phyloP scores from a whole-genome alignment of 2,329 filamentous ascomycete genomes.

The Stagonosporopsis rhizophila region DNA sequence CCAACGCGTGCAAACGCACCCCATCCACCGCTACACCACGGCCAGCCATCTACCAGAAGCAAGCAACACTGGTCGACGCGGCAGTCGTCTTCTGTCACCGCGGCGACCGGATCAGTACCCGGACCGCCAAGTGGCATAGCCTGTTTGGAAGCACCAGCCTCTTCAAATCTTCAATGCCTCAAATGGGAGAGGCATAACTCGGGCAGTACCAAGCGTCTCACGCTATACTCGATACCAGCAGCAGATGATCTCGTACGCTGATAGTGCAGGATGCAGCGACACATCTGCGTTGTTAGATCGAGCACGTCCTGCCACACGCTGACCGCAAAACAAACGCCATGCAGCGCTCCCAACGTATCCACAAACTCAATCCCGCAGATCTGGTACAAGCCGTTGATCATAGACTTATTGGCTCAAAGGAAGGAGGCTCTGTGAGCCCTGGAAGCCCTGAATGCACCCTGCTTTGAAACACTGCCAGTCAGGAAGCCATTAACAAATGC shows the following conservation, averaged over 20 bases:
- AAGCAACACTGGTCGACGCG: neutral
- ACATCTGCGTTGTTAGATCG: neutral
- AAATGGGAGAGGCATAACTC: neutral
- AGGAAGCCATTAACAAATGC: neutral
- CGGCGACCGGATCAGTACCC: neutral
- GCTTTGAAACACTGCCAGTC: neutral
- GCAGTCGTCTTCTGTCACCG: slow-evolving; percentile 13
- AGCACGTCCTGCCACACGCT: neutral
- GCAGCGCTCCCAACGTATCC: neutral
- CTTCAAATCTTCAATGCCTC: neutral
- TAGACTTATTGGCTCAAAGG: slow-evolving; percentile 1
- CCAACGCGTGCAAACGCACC: neutral
- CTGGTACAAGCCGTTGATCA: slow-evolving; percentile 11
- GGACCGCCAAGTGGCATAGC: neutral
- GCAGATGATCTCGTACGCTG: neutral
- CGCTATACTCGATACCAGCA: neutral
- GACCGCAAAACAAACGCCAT: neutral
- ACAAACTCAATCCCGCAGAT: slow-evolving; percentile 5
- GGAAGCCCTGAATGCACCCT: neutral
- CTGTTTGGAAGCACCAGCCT: neutral
- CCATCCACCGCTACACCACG: neutral
- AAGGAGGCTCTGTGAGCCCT: slow-evolving; percentile 17
- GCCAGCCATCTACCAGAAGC: slow-evolving; percentile 2
- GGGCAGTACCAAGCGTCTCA: neutral
- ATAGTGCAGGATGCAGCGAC: slow-evolving; percentile 3